phyloP scores from a whole-genome alignment of 2,329 filamentous ascomycete species.

The Ophiocordyceps robertsii region DNA sequence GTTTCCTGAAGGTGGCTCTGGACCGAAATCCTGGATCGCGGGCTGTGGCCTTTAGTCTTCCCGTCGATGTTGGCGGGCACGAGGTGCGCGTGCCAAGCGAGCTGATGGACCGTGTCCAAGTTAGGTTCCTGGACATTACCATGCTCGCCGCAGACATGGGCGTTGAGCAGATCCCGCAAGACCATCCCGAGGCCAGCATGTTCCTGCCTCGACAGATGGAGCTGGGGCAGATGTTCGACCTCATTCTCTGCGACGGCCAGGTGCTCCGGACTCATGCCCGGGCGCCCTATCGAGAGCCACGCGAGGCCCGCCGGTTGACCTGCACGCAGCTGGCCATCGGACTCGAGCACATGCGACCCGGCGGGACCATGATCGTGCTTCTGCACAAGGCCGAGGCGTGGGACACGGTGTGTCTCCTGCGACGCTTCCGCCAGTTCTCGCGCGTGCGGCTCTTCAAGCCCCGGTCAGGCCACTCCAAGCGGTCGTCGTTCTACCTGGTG shows the following conservation, averaged over 20 bases:
- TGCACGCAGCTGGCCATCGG: constrained; percentile 28
- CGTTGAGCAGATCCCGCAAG: constrained; percentile 13
- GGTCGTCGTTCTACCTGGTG: constrained; percentile 40
- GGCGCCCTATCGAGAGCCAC: constrained; percentile 15
- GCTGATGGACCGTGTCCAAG: constrained; percentile 3
- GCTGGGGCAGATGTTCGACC: constrained; percentile 18
- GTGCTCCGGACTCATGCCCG: constrained; percentile 26
- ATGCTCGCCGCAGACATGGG: constrained; percentile 35
- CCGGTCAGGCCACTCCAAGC: constrained; percentile 19
- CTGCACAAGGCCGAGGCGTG: constrained; percentile 33
- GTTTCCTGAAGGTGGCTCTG: constrained; percentile 28
- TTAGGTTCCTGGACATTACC: constrained; percentile 30
- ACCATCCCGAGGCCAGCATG: constrained; percentile 11
- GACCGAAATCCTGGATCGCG: constrained; percentile 17
- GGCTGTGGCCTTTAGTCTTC: constrained; percentile 25
- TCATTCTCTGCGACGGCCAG: constrained; percentile 34
- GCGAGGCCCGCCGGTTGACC: constrained; percentile 23
- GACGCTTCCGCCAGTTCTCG: constrained; percentile 27
- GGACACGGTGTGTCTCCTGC: constrained; percentile 22
- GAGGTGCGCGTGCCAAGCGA: constrained; percentile 13
- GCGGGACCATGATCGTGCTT: constrained; percentile 36
- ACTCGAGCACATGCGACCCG: constrained; percentile 27
- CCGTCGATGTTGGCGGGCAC: constrained; percentile 25
- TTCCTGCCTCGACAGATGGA: constrained; percentile 13
- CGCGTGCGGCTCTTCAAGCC: constrained; percentile 31